Conservation (phyloP, 805 yeast species). For the Saccharomycopsis capsularis region DNA sequence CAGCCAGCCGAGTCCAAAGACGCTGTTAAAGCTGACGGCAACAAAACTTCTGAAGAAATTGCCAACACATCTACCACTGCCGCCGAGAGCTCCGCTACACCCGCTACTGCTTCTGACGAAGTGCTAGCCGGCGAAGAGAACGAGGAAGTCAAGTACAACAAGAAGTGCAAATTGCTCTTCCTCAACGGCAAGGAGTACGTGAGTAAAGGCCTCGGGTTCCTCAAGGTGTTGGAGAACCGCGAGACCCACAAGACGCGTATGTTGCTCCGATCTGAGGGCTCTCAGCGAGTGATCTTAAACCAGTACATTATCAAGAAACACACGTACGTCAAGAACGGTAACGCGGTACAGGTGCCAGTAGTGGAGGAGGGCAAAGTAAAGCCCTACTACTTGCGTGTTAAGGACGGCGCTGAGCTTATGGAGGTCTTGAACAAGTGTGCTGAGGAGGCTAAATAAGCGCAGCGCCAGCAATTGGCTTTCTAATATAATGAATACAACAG, state of each 20-base stretch:
- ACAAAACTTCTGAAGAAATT: not conserved
- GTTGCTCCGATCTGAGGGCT: conserved; percentile 20
- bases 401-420: conserved; percentile 17
- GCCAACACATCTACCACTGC: not conserved
- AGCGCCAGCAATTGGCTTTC: too few relatives aligned
- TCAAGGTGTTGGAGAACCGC: conserved; percentile 13
- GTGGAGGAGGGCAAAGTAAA: conserved; percentile 16
- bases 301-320: conserved; percentile 16
- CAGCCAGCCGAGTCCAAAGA: not conserved
- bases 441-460: too few relatives aligned
- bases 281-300: conserved; percentile 17
- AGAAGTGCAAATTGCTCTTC: conserved; percentile 10
- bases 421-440: conserved; percentile 10
- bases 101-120: conserved; percentile 7
- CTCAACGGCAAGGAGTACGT: conserved; percentile 10
- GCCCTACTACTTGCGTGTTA: conserved; percentile 16
- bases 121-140: conserved; percentile 19
- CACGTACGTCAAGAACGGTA: conserved; percentile 14
- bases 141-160: conserved; percentile 16
- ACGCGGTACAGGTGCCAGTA: conserved; percentile 18
- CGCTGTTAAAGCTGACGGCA: not conserved
- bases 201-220: conserved; percentile 18
- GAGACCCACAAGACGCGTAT: conserved; percentile 16
- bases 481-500: too few relatives aligned
- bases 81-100: not conserved